These are phyloP conservation scores for Pythium rishiriense DNA, from an alignment of 352 stramenopile genomes.

Conservation along the genomic window DNA sequence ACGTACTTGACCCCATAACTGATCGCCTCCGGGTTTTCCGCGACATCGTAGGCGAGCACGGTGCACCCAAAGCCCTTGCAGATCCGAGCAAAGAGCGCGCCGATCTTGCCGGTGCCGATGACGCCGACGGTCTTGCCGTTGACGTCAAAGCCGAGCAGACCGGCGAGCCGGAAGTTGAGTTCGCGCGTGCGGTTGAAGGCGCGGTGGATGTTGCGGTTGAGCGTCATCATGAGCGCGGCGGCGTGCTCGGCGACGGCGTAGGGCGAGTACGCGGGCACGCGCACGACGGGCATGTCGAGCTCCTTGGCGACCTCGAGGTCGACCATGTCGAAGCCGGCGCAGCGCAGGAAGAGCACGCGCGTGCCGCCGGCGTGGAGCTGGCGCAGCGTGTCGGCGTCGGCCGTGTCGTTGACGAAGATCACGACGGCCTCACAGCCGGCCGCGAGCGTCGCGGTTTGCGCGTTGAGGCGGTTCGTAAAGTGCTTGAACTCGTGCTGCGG, in stretches of 20 bases:
- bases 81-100: slow-evolving; percentile 52
- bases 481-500: slow-evolving; percentile 52
- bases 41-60: slow-evolving; percentile 68
- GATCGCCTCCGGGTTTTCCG: slow-evolving; percentile 48
- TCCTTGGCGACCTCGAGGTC: slow-evolving; percentile 61
- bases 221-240: slow-evolving; percentile 71
- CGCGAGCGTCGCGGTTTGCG: slow-evolving; percentile 50
- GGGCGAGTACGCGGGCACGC: slow-evolving; percentile 77
- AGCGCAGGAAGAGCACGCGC: slow-evolving; percentile 74
- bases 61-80: slow-evolving; percentile 29
- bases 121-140: slow-evolving; percentile 73
- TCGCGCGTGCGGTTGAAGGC: slow-evolving; percentile 76
- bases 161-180: slow-evolving; percentile 71
- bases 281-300: slow-evolving; percentile 56
- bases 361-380: slow-evolving; percentile 52
- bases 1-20: slow-evolving; percentile 53
- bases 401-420: slow-evolving; percentile 88
- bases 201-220: slow-evolving; percentile 81
- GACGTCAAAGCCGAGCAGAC: slow-evolving; percentile 64
- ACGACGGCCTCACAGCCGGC: slow-evolving; percentile 61
- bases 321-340: slow-evolving; percentile 81
- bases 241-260: slow-evolving; percentile 83
- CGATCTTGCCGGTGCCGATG: slow-evolving; percentile 63
- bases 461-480: slow-evolving; percentile 53
- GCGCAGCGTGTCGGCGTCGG: slow-evolving; percentile 56